Percentiles rank a stretch among this genome's conserved stretches.
Evolutionary conservation across 345 rosid species (phyloP).

Genomic region (Citrus inodora): DNA sequence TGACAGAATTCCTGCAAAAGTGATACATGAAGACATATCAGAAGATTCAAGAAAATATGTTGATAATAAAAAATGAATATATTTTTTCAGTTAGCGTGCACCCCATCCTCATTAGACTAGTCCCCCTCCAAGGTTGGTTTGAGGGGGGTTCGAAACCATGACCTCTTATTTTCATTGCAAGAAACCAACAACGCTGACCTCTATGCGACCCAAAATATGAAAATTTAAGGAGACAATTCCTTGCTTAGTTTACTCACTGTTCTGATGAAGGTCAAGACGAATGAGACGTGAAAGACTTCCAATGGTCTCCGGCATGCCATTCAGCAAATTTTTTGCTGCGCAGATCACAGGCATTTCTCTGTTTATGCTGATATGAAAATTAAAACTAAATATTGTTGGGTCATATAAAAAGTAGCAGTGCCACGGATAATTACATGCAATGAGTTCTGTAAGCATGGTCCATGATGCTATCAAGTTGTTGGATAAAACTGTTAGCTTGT

Average conservation of each 20-base stretch:
- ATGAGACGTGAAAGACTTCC: slow-evolving; percentile 78
- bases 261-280: slow-evolving; percentile 90
- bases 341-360: slow-evolving; percentile 4
- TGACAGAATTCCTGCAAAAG: slow-evolving; percentile 53
- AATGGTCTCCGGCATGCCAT: slow-evolving; percentile 61
- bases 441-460: slow-evolving; percentile 75
- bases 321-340: slow-evolving; percentile 78
- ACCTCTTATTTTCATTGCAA: not conserved
- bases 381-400: not conserved
- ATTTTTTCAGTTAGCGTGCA: too few species aligned
- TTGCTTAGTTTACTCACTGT: slow-evolving; percentile 53
- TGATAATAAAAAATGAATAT: not conserved
- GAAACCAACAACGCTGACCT: not conserved
- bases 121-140: not conserved
- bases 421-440: slow-evolving; percentile 55
- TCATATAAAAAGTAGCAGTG: not conserved
- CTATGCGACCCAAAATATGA: not conserved
- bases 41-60: not conserved
- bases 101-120: not conserved
- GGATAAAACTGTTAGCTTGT: slow-evolving; percentile 60
- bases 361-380: slow-evolving; percentile 1
- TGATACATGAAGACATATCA: slow-evolving; percentile 9
- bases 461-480: slow-evolving; percentile 63
- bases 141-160: not conserved
- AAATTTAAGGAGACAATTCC: not conserved